Evolutionary conservation across 352 stramenopile species (phyloP).

Genomic region (Blastocystis sp.): DNA sequence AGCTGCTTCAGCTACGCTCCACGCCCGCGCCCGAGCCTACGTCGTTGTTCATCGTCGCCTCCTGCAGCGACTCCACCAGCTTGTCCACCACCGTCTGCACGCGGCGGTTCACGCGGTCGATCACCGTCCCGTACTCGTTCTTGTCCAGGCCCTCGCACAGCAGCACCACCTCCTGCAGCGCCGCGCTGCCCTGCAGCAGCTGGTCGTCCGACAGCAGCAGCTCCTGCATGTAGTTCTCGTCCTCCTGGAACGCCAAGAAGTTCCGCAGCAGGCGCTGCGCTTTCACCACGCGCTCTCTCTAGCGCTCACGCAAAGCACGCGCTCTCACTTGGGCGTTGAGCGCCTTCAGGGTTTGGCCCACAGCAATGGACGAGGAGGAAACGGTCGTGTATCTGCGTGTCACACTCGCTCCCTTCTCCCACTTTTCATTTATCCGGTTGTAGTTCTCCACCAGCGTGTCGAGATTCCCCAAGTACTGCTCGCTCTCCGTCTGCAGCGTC

Average conservation of each 20-base stretch:
- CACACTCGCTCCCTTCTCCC: neutral
- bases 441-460: constrained; percentile 30
- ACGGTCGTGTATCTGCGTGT: constrained; percentile 39
- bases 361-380: constrained; percentile 52
- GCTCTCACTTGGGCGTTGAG: constrained; percentile 6
- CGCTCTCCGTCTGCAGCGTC: constrained; percentile 40
- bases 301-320: neutral
- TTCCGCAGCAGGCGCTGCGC: constrained; percentile 23
- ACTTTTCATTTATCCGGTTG: constrained; percentile 42
- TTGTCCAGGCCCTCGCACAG: constrained; percentile 66
- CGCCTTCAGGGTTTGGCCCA: constrained; percentile 47
- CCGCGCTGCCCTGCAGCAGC: constrained; percentile 44
- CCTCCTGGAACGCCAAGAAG: constrained; percentile 44
- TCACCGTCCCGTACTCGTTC: constrained; percentile 44
- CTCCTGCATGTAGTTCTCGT: constrained; percentile 67
- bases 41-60: constrained; percentile 68
- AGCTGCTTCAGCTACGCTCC: constrained; percentile 37
- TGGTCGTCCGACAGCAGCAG: constrained; percentile 53
- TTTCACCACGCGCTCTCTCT: constrained; percentile 46
- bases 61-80: constrained; percentile 57
- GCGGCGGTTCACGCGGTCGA: constrained; percentile 64
- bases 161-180: constrained; percentile 44
- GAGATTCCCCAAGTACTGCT: constrained; percentile 19
- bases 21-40: neutral
- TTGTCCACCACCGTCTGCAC: constrained; percentile 67